Evolutionary conservation across 441 rosid genomes (phyloP).

Genomic region (Aleurites moluccanus): DNA sequence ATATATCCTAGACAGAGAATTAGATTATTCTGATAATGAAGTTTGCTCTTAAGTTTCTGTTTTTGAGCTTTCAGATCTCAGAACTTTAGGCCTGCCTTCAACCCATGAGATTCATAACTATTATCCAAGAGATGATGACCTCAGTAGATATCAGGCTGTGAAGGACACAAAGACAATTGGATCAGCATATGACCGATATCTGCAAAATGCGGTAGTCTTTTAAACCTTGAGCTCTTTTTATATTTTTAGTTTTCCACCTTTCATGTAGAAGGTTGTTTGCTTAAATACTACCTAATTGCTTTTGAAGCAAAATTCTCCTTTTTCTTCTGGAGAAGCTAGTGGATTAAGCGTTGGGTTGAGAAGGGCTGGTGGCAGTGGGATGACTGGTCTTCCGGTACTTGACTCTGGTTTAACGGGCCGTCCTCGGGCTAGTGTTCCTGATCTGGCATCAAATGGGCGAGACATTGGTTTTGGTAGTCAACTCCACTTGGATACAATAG

Average conservation of each 20-base stretch:
- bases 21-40: neutral
- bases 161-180: constrained; percentile 74
- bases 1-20: neutral
- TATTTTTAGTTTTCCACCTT: neutral
- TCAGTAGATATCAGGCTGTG: constrained; percentile 38
- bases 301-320: constrained; percentile 60
- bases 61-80: constrained; percentile 9
- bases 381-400: constrained; percentile 39
- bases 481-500: constrained; percentile 34
- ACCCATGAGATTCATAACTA: constrained; percentile 48
- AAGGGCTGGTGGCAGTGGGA: constrained; percentile 39
- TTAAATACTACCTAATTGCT: constrained; percentile 27
- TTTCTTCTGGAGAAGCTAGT: constrained; percentile 56
- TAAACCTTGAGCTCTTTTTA: constrained; percentile 8
- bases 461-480: constrained; percentile 40
- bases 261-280: constrained; percentile 18
- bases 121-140: constrained; percentile 56
- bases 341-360: constrained; percentile 39
- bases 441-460: constrained; percentile 48
- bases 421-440: constrained; percentile 43
- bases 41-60: neutral
- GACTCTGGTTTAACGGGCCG: constrained; percentile 46
- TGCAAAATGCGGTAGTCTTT: constrained; percentile 50
- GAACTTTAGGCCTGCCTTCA: constrained; percentile 35
- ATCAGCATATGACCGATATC: constrained; percentile 76